Base-by-base conservation (phyloP, 768 basidiomycete species). In the Phanerochaete sordida region DNA sequence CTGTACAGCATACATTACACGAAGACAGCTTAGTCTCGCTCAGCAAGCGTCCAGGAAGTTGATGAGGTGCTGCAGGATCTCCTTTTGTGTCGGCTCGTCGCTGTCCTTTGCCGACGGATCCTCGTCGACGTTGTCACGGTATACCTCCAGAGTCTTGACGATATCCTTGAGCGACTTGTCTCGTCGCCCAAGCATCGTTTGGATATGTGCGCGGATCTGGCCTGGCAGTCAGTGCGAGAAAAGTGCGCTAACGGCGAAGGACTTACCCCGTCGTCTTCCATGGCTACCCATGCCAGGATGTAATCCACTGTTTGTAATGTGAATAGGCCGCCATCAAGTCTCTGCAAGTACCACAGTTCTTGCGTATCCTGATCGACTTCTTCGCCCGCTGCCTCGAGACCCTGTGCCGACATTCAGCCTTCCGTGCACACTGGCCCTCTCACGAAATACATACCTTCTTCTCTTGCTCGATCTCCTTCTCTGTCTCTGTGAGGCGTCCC, bases 191-290 rank as follows among this genome's bases (percentile, higher is more conserved):
- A 99, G 77, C 80, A 98, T 89, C 66, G 86, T 83, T 56, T 80
- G 71, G 7, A 87, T 77, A 73, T 98, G 96, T 12, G 76, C 75
- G 50, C 86, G 88, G 54, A 95, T 86, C 96, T 98, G 66, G 33
- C 16, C 30, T 43, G n/a, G 47, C 37, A 46, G 44, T 59, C 39
- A 50, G n/a, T n/a, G n/a, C n/a, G n/a, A n/a, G n/a, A n/a, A n/a
- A n/a, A n/a, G n/a, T n/a, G n/a, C n/a, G n/a, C n/a, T n/a, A n/a
- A n/a, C n/a, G n/a, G n/a, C n/a, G n/a, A 21, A 46, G 45, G 11
- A 74, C 91, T 58, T 76, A 97, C 97, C 37, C 96, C 97, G 66
- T 98, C 96, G 66, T 98, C 96, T 74, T 99, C 97, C 95, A 98
- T 95, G 57, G 86, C 82, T 27, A 98, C 74, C 97, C 97, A 99